phyloP scores from a whole-genome alignment of 108 stramenopile genomes.

The Skeletonema potamos region DNA sequence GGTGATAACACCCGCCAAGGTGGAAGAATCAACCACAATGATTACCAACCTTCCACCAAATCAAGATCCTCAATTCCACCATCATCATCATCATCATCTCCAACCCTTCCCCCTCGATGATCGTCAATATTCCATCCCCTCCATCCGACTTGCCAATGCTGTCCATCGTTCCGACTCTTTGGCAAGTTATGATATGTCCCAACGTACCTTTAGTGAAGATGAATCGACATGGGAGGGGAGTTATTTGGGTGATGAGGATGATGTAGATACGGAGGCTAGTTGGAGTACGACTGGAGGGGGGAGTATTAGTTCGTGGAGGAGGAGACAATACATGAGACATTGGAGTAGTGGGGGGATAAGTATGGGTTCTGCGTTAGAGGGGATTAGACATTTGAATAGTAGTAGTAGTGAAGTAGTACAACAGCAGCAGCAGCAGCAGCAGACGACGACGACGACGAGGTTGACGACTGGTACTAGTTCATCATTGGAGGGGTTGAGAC shows the following conservation, averaged over 20 bases:
- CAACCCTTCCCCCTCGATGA: slow-evolving; percentile 37
- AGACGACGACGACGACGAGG: no score
- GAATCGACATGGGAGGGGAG: slow-evolving; percentile 25
- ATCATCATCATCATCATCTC: neutral
- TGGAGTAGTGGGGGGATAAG: neutral
- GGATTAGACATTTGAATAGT: neutral
- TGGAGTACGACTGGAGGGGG: slow-evolving; percentile 4
- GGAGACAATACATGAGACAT: neutral
- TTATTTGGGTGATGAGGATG: slow-evolving; percentile 5
- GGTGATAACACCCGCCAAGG: neutral
- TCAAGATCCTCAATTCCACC: neutral
- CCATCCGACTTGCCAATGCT: slow-evolving; percentile 47
- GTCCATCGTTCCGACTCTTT: slow-evolving; percentile 8
- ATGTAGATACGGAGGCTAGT: slow-evolving; percentile 24
- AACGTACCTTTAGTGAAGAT: slow-evolving; percentile 25
- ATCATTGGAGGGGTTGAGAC: no score
- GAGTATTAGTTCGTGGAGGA: neutral
- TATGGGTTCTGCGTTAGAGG: neutral
- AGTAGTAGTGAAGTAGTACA: no score
- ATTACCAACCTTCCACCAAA: neutral
- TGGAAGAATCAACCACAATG: neutral
- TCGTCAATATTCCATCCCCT: slow-evolving; percentile 49
- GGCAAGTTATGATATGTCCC: slow-evolving; percentile 1
- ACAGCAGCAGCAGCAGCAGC: no score
- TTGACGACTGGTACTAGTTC: neutral